A percentile compares a stretch with the other conserved stretches of the same genome.
These are phyloP conservation scores for Eragrostis nindensis DNA, from an alignment of 176 grass and related monocot genomes.

Conservation along the genomic window DNA sequence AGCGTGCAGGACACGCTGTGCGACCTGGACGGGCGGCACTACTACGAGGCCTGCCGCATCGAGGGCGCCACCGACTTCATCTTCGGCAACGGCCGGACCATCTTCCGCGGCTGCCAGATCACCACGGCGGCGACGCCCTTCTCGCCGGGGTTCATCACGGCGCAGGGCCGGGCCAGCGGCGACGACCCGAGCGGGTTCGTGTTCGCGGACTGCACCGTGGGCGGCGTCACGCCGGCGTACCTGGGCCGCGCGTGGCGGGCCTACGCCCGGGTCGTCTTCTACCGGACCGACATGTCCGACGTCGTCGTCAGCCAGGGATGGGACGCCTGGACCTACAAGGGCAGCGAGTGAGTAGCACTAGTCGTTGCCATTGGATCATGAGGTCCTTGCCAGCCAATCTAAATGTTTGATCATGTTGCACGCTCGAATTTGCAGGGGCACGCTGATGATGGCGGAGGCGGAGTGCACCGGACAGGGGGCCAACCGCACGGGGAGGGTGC, in stretches of 20 bases:
- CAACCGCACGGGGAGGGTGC: constrained; percentile 46
- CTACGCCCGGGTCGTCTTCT: constrained; percentile 81
- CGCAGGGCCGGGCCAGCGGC: constrained; percentile 46
- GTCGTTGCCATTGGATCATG: too few relatives aligned
- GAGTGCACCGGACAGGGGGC: constrained; percentile 56
- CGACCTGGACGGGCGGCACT: constrained; percentile 62
- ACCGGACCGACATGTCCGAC: constrained; percentile 58
- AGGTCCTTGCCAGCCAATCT: too few relatives aligned
- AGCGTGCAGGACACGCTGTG: constrained; percentile 73
- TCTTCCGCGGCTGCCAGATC: constrained; percentile 64
- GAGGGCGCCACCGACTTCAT: constrained; percentile 77
- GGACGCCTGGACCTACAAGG: constrained; percentile 58
- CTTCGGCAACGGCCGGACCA: constrained; percentile 62
- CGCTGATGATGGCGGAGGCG: constrained; percentile 53
- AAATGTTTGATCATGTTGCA: too few relatives aligned
- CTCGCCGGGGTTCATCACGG: constrained; percentile 56
- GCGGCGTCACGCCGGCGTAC: constrained; percentile 41
- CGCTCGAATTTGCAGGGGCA: constrained; percentile 21
- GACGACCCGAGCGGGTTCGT: constrained; percentile 47
- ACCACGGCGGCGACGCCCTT: constrained; percentile 9
- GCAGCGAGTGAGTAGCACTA: constrained; percentile 26
- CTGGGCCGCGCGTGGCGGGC: constrained; percentile 68
- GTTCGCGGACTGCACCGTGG: constrained; percentile 52
- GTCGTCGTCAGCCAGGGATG: constrained; percentile 60
- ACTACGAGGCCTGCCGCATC: constrained; percentile 70